Evolutionary conservation across 225 moss, liverwort and hornwort species (phyloP), one percentile per base, ranked within the genome.

Genomic region (Asterella californica): DNA sequence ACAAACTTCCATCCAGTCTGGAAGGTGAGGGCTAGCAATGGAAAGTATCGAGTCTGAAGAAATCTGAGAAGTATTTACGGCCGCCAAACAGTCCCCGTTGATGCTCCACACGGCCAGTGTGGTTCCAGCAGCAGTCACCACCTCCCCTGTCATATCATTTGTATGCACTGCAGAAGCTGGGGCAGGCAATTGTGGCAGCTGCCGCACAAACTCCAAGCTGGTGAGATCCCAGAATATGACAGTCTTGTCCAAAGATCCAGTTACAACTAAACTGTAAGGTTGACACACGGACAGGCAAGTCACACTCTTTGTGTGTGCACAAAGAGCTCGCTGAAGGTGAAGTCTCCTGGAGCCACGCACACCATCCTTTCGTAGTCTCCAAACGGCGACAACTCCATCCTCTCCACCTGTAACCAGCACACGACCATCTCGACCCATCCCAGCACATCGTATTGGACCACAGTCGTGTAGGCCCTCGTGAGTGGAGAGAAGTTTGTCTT

Each of bases 211-310:
- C 59, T 95, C 95, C n/a, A 99, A 85, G 84, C 93, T 90, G 45
- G 90, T 90, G 78, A 99, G 88, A 74, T 99, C 99, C 99, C 99
- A 99, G 82, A 99, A 99, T 86, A 95, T 95, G 70, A 99, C 91
- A 81, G 86, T 91, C 67, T 87, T 88, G 80, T 99, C 99, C 80
- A 87, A 87, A 73, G 99, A 99, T 81, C 95, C 93, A 86, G 91
- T 93, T 70, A 95, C 95, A 59, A 99, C 93, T 83, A 99, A 85
- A 84, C 95, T 99, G 62, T 99, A 99, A 27, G 99, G 91, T 79
- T 92, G 99, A 82, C 92, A 99, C 75, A 99, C 99, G 27, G 93
- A 88, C 27, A 99, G 82, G 85, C 95, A 99, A 79, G 93, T 93
- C 81, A 99, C 95, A 83, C 85, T 85, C 84, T 90, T 87, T 38